A percentile compares a stretch with the other conserved stretches of the same genome.
phyloP scores from a whole-genome alignment of 179 eudicot species.

The Drosera spatulata region DNA sequence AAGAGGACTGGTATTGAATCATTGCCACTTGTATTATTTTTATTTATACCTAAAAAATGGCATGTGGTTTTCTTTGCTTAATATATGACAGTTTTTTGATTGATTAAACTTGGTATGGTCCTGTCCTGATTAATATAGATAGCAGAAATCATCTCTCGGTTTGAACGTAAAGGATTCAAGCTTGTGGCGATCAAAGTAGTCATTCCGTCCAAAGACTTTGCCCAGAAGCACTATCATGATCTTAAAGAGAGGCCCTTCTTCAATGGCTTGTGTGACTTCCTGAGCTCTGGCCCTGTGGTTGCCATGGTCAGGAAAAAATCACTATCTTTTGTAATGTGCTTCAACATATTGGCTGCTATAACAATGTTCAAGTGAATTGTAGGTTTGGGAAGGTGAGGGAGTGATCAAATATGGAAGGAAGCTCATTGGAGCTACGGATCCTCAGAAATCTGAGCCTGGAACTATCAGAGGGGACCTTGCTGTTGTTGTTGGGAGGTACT shows the following conservation, averaged over 20 bases:
- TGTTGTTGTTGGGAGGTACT: conserved; percentile 91
- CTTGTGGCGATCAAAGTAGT: conserved; percentile 84
- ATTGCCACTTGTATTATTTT: neutral
- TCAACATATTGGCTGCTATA: neutral
- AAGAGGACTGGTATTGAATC: conserved; percentile 61
- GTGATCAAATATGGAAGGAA: conserved; percentile 89
- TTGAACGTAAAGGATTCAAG: conserved; percentile 93
- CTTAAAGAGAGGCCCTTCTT: conserved; percentile 95
- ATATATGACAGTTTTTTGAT: neutral
- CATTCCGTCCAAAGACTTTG: conserved; percentile 81
- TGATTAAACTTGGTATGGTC: neutral
- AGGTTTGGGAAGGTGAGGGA: conserved; percentile 99
- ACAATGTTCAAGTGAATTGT: conserved; percentile 3
- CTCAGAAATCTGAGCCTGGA: conserved; percentile 99
- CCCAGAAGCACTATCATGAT: conserved; percentile 90
- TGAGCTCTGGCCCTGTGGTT: conserved; percentile 98
- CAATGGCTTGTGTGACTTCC: conserved; percentile 82
- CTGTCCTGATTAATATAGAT: conserved; percentile 34
- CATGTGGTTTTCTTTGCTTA: neutral
- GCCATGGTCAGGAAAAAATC: conserved; percentile 63
- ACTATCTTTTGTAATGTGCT: neutral
- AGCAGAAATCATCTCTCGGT: conserved; percentile 84
- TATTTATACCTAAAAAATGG: neutral
- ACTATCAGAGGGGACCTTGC: conserved; percentile 99
- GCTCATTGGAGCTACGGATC: conserved; percentile 97